Conservation (phyloP, 805 yeast genomes). For the Jamesozyma lodderae region DNA sequence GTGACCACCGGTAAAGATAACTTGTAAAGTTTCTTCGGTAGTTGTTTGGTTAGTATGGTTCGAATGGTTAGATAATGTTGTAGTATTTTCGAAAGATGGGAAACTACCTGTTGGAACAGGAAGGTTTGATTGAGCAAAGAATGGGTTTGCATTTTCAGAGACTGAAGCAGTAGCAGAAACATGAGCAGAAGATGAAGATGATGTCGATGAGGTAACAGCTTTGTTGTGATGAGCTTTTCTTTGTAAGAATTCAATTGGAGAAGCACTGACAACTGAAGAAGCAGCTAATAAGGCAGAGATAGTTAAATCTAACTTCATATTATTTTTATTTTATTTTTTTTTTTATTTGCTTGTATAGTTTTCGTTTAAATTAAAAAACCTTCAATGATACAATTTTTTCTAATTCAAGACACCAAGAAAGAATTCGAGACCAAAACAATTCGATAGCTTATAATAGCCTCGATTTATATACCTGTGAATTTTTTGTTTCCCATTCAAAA, state of each 20-base stretch:
- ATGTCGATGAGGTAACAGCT: neutral
- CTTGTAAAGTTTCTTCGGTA: slow-evolving; percentile 11
- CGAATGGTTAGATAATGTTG: slow-evolving; percentile 2
- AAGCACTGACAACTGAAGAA: slow-evolving; percentile 12
- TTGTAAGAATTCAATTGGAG: slow-evolving; percentile 8
- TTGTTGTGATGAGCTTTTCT: slow-evolving; percentile 1
- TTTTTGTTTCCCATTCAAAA: too few relatives aligned
- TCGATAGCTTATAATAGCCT: too few relatives aligned
- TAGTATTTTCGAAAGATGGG: neutral
- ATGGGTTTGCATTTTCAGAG: neutral
- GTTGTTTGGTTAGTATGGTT: slow-evolving; percentile 1
- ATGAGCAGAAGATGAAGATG: neutral
- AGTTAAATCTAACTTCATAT: slow-evolving; percentile 9
- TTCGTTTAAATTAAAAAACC: too few relatives aligned
- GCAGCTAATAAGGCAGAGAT: slow-evolving; percentile 11
- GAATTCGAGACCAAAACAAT: too few relatives aligned
- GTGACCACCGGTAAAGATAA: slow-evolving; percentile 19
- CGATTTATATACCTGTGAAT: too few relatives aligned
- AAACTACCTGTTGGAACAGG: neutral
- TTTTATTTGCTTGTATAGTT: too few relatives aligned
- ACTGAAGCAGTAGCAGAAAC: neutral
- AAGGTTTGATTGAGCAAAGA: neutral
- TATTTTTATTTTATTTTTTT: neutral
- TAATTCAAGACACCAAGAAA: too few relatives aligned
- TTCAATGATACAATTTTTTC: too few relatives aligned